These are phyloP conservation scores for Lolium perenne DNA, from an alignment of 176 grass and related monocot genomes.

Conservation along the genomic window DNA sequence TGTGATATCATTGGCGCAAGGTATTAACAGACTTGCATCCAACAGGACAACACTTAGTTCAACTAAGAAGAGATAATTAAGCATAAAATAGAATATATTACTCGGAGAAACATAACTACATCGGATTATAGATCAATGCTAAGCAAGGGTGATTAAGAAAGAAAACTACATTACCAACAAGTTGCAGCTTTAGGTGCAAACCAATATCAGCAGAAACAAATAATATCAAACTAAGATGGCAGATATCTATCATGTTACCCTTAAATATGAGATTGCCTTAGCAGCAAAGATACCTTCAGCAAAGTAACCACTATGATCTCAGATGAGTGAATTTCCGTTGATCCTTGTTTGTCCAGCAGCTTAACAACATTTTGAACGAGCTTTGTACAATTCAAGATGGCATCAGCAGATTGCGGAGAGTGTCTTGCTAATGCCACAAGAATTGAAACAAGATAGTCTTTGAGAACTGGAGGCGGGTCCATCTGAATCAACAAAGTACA, in stretches of 20 bases:
- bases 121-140: background rate
- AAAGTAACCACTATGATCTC: constrained; percentile 75
- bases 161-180: constrained; percentile 20
- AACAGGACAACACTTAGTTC: constrained; percentile 41
- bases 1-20: background rate
- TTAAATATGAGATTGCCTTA: constrained; percentile 5
- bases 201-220: constrained; percentile 14
- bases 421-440: constrained; percentile 91
- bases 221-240: background rate
- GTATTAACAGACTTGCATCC: constrained; percentile 27
- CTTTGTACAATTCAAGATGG: constrained; percentile 76
- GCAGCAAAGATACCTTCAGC: constrained; percentile 69
- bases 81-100: background rate
- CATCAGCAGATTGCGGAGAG: constrained; percentile 79
- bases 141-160: constrained; percentile 17
- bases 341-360: constrained; percentile 64
- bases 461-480: constrained; percentile 67
- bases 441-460: constrained; percentile 85
- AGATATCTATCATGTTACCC: constrained; percentile 30
- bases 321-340: constrained; percentile 55
- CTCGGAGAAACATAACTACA: constrained; percentile 7
- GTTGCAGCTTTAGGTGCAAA: constrained; percentile 5
- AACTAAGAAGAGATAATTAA: background rate
- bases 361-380: constrained; percentile 78
- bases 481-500: constrained; percentile 66